A percentile compares a stretch with the other conserved stretches of the same genome.
These are phyloP conservation scores for Dunaliella sp. DNA, from an alignment of 139 green algal species.

Conservation along the genomic window DNA sequence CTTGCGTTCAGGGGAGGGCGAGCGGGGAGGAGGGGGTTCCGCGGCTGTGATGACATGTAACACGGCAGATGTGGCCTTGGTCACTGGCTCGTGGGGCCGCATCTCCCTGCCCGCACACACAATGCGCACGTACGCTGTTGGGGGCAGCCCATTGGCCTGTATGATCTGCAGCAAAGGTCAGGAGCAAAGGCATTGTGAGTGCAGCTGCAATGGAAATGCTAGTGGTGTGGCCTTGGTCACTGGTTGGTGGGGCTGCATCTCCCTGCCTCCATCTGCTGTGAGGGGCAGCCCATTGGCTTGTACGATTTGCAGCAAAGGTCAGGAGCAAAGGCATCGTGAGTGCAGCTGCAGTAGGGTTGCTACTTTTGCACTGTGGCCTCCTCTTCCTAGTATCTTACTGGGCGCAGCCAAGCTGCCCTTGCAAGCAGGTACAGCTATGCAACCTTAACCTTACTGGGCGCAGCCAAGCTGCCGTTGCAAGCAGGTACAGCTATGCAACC, in stretches of 20 bases:
- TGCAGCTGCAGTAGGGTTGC: too few species aligned
- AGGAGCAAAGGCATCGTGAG: too few species aligned
- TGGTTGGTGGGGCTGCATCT: conserved; percentile 35
- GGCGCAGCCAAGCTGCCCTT: too few species aligned
- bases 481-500: too few species aligned
- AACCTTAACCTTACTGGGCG: too few species aligned
- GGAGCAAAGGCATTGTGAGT: too few species aligned
- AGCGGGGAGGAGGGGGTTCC: neutral
- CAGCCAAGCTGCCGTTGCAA: too few species aligned
- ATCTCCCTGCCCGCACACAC: conserved; percentile 40
- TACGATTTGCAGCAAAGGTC: conserved; percentile 2
- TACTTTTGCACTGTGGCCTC: too few species aligned
- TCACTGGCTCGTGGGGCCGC: conserved; percentile 28
- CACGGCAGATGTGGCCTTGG: conserved; percentile 15
- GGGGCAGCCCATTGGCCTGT: neutral
- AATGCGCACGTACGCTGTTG: conserved; percentile 24
- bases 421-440: too few species aligned
- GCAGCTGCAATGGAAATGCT: too few species aligned
- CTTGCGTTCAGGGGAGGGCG: neutral
- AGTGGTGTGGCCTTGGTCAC: conserved; percentile 20
- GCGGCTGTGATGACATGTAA: conserved; percentile 40
- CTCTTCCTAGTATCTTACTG: too few species aligned
- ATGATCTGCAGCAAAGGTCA: conserved; percentile 9
- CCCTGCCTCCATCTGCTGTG: conserved; percentile 20
- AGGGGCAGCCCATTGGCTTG: neutral